phyloP scores from a whole-genome alignment of 2,329 filamentous ascomycete species.

The Didymella arachidicola region DNA sequence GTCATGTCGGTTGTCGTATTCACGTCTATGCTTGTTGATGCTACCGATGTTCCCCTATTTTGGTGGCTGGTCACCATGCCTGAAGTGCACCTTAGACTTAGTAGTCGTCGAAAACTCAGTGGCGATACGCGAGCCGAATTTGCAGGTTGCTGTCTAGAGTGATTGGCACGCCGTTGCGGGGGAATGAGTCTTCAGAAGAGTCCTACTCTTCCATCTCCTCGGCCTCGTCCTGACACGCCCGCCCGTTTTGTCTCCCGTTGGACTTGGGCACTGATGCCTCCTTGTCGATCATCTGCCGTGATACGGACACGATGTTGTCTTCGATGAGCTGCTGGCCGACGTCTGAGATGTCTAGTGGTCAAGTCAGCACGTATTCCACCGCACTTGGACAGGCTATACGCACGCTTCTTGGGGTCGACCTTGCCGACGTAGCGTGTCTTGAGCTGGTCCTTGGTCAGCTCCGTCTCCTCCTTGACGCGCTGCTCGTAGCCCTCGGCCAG shows the following conservation, averaged over 20 bases:
- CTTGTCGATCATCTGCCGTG: conserved; percentile 99
- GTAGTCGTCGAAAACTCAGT: not conserved
- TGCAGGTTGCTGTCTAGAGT: conserved; percentile 10
- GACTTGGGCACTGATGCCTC: conserved; percentile 84
- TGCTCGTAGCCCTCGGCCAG: conserved; percentile 98
- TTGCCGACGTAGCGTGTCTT: conserved; percentile 99
- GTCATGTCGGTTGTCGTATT: conserved; percentile 22
- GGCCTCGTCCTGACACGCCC: conserved; percentile 39
- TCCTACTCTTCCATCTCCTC: conserved; percentile 48
- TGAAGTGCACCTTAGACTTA: not conserved
- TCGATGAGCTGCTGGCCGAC: conserved; percentile 97
- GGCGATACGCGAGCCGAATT: conserved; percentile 8
- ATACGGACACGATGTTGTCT: conserved; percentile 99
- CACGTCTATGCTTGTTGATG: conserved; percentile 18
- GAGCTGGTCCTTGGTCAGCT: conserved; percentile 94
- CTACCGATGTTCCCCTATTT: conserved; percentile 1
- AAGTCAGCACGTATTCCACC: conserved; percentile 27
- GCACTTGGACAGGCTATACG: conserved; percentile 32
- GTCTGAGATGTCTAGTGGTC: conserved; percentile 76
- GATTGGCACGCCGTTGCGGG: conserved; percentile 1
- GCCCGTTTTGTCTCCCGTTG: conserved; percentile 39
- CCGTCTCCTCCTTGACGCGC: conserved; percentile 97
- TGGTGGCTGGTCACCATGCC: not conserved
- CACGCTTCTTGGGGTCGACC: conserved; percentile 96
- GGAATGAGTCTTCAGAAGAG: conserved; percentile 21